Evolutionary conservation across 1,284 basidiomycete species (phyloP), one percentile per base, ranked within the genome.

Genomic region (Malassezia sympodialis): DNA sequence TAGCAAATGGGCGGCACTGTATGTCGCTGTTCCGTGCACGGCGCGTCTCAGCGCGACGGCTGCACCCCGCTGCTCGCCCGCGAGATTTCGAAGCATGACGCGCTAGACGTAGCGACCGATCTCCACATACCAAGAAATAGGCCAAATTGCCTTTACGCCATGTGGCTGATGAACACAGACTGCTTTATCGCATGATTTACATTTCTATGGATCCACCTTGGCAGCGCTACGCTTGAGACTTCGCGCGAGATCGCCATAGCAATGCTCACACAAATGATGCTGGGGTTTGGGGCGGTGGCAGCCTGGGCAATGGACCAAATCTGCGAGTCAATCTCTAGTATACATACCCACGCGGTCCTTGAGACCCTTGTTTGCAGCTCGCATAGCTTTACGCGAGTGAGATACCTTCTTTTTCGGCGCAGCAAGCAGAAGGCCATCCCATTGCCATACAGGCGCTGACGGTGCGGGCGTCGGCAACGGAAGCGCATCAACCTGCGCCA

Each of bases 381-480:
- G 81, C 90, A 96, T 96, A n/a, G 84, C 82, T 76, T 96, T 96
- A 46, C 88, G 80, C 27, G 88, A 90, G 76, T 96, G 91, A 0
- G 90, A 90, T 8, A 84, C 82, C 79, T 94, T 94, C 77, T 86
- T 87, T 78, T 96, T 96, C 15, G 93, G 93, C 2, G 93, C 91
- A 15, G 91, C 91, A 44, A 88, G 82, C 24, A 96, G 77, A 69
- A 94, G 83, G 1, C 90, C 82, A 23, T 91, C 89, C 66, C 96
- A 82, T 28, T 93, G 80, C 58, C 90, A 86, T 45, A 85, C 8
- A 3, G 49, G 37, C 11, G 26, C 21, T 26, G 15, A 27, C 17
- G 5, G 19, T 15, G 31, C 15, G 15, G 27, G 31, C 23, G 26
- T 8, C 35, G 17, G 34, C 32, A 27, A 17, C n/a, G 24, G 27